Evolutionary conservation across 495 filamentous ascomycete genomes (phyloP), one percentile per base, ranked within the genome.

Genomic region (Penicillium bialowiezense): DNA sequence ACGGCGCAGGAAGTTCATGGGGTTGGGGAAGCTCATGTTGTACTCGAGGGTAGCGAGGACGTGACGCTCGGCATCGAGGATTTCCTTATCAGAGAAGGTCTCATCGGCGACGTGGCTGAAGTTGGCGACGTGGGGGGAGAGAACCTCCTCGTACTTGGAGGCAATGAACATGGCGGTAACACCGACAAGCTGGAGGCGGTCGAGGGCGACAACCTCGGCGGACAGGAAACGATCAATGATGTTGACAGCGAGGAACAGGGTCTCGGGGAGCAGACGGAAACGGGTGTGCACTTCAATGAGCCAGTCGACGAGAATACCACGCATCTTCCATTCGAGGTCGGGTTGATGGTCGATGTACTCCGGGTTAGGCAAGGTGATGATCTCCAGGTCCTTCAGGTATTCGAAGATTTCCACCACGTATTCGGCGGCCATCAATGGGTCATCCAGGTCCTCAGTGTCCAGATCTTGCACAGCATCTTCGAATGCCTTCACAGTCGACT

Each of bases 121-220:
- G 81, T 96, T 96, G 67, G 85, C 84, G 31, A 98, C 90, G 63
- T 97, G 93, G 26, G 93, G 95, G 3, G 93, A 96, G 18, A 97
- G 81, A 44, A 97, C 91, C 61, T 98, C 93, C 67, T 98, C 93
- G 59, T 97, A 98, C 74, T 98, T 98, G 56, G 92, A 91, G 17
- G 95, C 93, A 64, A 98, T 95, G 77, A 97, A 80, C 93, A 98
- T 97, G 63, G 93, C 93, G 39, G 93, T 95, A 52, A 97, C 89
- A 63, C 93, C 93, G 51, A 98, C 93, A 10, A 98, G 79, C 69
- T 98, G 93, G 7, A 98, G 82, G 48, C 90, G 90, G 58, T 97
- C 93, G 41, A 98, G 79, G 66, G 92, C 88, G 28, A 98, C 95
- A 32, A 95, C 84, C 72, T 96, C 95, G 49, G 80, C 81, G 3